Evolutionary conservation across 2,329 filamentous ascomycete genomes (phyloP).

Genomic region (Fusarium bactridioides): DNA sequence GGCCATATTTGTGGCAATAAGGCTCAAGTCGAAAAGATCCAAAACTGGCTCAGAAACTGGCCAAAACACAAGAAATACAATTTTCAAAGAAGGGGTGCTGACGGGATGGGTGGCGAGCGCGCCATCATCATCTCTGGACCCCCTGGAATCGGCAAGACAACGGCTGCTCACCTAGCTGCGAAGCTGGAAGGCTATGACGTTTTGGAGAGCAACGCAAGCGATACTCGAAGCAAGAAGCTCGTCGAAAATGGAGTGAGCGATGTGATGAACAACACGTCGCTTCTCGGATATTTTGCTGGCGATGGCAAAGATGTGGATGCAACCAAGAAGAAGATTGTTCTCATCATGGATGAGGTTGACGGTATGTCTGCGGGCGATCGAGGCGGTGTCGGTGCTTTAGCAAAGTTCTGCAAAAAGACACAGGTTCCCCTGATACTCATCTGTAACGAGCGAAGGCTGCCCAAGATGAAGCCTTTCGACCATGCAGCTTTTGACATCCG

Average conservation of each 20-base stretch:
- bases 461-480: conserved; percentile 99
- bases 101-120: conserved; percentile 83
- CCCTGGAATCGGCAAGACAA: conserved; percentile 97
- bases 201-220: conserved; percentile 94
- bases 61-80: conserved; percentile 77
- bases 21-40: conserved; percentile 84
- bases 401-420: conserved; percentile 94
- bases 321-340: conserved; percentile 88
- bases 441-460: conserved; percentile 91
- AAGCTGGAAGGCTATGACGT: conserved; percentile 94
- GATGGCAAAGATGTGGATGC: conserved; percentile 82
- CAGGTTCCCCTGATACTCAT: conserved; percentile 95
- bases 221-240: conserved; percentile 93
- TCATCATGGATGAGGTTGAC: conserved; percentile 99
- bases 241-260: conserved; percentile 89
- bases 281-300: conserved; percentile 88
- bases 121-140: conserved; percentile 96
- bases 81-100: conserved; percentile 83
- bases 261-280: conserved; percentile 90
- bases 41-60: conserved; percentile 86
- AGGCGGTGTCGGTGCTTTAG: conserved; percentile 92
- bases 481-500: conserved; percentile 82
- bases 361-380: conserved; percentile 98
- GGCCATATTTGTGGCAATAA: conserved; percentile 97
- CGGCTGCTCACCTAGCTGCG: conserved; percentile 91